A percentile compares a stretch with the other conserved stretches of the same genome.
phyloP scores from a whole-genome alignment of 768 basidiomycete genomes.

The Lyophyllum shimeji region DNA sequence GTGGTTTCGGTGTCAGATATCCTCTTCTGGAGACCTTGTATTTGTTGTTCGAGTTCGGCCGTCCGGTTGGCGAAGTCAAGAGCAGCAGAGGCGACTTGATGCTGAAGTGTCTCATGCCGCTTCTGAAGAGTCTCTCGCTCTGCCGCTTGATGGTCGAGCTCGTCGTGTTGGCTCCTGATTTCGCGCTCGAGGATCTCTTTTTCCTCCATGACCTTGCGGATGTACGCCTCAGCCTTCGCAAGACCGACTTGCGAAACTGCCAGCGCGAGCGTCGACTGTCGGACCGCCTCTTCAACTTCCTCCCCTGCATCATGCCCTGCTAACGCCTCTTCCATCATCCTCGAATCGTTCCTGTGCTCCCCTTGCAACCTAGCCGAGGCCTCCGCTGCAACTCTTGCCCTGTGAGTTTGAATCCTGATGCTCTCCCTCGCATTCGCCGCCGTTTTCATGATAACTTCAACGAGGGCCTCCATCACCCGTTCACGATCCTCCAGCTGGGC shows the following conservation, averaged over 20 bases:
- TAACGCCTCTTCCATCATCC: constrained; percentile 6
- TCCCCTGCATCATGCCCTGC: not conserved
- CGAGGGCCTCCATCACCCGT: constrained; percentile 33
- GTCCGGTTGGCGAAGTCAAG: constrained; percentile 17
- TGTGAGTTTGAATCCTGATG: constrained; percentile 10
- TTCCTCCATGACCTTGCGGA: constrained; percentile 2
- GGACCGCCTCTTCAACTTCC: constrained; percentile 13
- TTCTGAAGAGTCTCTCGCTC: constrained; percentile 4
- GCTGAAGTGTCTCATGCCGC: constrained; percentile 14
- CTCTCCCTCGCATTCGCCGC: constrained; percentile 29
- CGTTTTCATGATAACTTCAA: constrained; percentile 38
- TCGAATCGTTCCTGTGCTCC: constrained; percentile 7
- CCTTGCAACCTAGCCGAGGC: constrained; percentile 10
- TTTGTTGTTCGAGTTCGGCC: constrained; percentile 21
- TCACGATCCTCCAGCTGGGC: constrained; percentile 29
- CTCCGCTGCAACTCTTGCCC: constrained; percentile 3
- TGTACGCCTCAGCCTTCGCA: constrained; percentile 2
- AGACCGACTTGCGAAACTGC: constrained; percentile 21
- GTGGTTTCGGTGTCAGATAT: constrained; percentile 16
- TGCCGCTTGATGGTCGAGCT: constrained; percentile 6
- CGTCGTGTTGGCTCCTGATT: not conserved
- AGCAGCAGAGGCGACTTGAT: constrained; percentile 12
- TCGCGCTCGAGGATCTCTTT: constrained; percentile 11
- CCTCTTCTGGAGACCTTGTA: constrained; percentile 19
- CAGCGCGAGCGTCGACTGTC: constrained; percentile 24